phyloP scores from a whole-genome alignment of 331 rosid species.

The Rhamnella rubrinervis region DNA sequence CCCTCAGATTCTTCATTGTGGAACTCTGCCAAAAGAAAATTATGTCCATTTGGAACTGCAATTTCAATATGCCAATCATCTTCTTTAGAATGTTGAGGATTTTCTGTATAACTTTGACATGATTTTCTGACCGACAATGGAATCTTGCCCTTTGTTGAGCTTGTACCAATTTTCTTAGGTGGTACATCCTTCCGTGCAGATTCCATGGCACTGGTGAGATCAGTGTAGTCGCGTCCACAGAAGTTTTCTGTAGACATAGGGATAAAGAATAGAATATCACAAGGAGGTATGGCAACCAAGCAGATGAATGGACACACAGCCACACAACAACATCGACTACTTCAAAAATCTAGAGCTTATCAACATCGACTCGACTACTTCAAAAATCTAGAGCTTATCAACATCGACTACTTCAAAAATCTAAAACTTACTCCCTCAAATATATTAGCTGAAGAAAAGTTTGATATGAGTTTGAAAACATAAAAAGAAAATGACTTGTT shows the following conservation, averaged over 20 bases:
- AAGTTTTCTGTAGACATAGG: slow-evolving; percentile 53
- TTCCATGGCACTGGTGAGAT: slow-evolving; percentile 55
- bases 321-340: background rate
- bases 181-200: slow-evolving; percentile 53
- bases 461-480: background rate
- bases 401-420: background rate
- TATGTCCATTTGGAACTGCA: slow-evolving; percentile 53
- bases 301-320: background rate
- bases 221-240: slow-evolving; percentile 60
- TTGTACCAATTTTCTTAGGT: slow-evolving; percentile 37
- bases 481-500: no score
- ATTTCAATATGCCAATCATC: slow-evolving; percentile 81
- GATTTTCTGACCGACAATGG: slow-evolving; percentile 56
- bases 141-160: slow-evolving; percentile 41
- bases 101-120: slow-evolving; percentile 46
- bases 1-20: slow-evolving; percentile 76
- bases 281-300: background rate
- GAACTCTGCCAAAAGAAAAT: slow-evolving; percentile 34
- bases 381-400: background rate
- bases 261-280: background rate
- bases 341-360: background rate
- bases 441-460: background rate
- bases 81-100: slow-evolving; percentile 41
- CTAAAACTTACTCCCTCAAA: background rate
- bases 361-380: background rate